Percentiles rank a stretch among this genome's conserved stretches.
phyloP scores from a whole-genome alignment of 129 eudicot genomes.

The Artemisia annua region DNA sequence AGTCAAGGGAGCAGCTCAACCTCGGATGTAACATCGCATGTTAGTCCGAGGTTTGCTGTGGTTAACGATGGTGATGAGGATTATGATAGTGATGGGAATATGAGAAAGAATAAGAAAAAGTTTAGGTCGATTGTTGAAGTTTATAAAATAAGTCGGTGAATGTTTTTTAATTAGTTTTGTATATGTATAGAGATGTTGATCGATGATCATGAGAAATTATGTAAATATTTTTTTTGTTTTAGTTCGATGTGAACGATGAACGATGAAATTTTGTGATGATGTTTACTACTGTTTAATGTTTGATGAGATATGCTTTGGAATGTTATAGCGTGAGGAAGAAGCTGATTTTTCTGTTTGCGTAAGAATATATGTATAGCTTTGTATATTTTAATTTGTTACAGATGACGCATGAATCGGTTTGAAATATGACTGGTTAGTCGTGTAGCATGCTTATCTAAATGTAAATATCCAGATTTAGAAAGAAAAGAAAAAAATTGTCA shows the following conservation, averaged over 20 bases:
- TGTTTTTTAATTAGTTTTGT: background rate
- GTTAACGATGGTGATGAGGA: background rate
- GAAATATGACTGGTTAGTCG: too few species aligned
- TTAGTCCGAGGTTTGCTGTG: background rate
- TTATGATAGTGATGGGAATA: background rate
- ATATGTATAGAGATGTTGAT: too few species aligned
- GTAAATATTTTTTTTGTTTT: background rate
- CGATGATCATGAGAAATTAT: background rate
- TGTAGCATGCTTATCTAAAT: too few species aligned
- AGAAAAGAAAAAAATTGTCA: too few species aligned
- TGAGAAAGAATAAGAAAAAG: background rate
- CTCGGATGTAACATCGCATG: background rate
- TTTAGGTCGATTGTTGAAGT: conserved; percentile 7
- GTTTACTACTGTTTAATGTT: background rate
- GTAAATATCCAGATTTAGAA: too few species aligned
- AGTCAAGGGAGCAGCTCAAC: conserved; percentile 10
- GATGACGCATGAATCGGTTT: too few species aligned
- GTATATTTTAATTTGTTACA: background rate
- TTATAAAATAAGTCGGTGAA: background rate
- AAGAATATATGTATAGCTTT: background rate
- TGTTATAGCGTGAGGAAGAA: conserved; percentile 7
- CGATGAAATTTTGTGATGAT: background rate
- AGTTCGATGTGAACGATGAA: background rate
- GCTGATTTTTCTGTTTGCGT: background rate
- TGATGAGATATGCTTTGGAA: background rate